Conservation (phyloP, 2,329 filamentous ascomycete genomes). For the Cordyceps fumosorosea region DNA sequence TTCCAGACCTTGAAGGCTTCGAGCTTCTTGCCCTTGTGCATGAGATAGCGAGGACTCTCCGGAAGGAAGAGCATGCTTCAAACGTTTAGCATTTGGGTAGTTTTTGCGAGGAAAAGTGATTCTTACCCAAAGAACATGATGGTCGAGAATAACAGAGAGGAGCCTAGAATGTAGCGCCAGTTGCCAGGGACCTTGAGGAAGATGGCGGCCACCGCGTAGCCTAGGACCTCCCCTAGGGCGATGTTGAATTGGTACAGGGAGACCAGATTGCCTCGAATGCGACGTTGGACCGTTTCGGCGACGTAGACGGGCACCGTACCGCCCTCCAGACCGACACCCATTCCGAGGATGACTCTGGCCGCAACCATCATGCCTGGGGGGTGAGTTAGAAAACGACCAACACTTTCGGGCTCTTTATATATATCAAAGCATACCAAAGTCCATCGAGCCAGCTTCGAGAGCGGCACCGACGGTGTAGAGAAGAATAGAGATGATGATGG, state of each 20-base stretch:
- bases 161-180: conserved; percentile 70
- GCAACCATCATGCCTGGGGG: conserved; percentile 56
- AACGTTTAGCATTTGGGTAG: neutral
- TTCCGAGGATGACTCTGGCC: conserved; percentile 60
- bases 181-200: conserved; percentile 63
- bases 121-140: conserved; percentile 31
- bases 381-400: conserved; percentile 8
- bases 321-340: conserved; percentile 66
- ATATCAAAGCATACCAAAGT: conserved; percentile 44
- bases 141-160: conserved; percentile 60
- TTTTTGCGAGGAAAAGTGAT: conserved; percentile 49
- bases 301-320: conserved; percentile 71
- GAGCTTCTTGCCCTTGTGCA: conserved; percentile 52
- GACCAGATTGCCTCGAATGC: conserved; percentile 63
- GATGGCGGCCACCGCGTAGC: conserved; percentile 66
- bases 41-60: conserved; percentile 60
- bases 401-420: neutral
- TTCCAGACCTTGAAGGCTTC: conserved; percentile 60
- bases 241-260: conserved; percentile 73
- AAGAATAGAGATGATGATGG: conserved; percentile 62
- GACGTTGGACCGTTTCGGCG: conserved; percentile 62
- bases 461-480: conserved; percentile 65
- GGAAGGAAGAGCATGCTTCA: conserved; percentile 65
- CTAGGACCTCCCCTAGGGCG: conserved; percentile 65
- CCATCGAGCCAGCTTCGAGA: conserved; percentile 60